phyloP scores from a whole-genome alignment of 2,329 filamentous ascomycete genomes.

The Sclerotinia sclerotiorum region DNA sequence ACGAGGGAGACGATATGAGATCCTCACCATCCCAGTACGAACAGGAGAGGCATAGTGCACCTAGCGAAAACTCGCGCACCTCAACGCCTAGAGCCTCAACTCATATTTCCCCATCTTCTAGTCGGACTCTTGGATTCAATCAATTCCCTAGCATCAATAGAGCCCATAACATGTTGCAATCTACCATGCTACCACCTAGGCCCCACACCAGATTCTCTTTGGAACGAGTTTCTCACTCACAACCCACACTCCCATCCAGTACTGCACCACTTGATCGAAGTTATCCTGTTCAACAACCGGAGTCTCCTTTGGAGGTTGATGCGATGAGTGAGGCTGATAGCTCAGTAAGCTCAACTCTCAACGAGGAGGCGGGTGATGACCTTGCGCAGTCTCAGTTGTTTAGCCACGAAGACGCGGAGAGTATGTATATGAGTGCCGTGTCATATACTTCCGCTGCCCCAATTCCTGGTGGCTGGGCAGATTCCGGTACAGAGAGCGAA shows the following conservation, averaged over 20 bases:
- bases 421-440: slow-evolving; percentile 81
- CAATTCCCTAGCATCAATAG: neutral
- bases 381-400: slow-evolving; percentile 67
- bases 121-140: slow-evolving; percentile 21
- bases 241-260: slow-evolving; percentile 30
- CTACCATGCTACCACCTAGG: slow-evolving; percentile 35
- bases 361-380: slow-evolving; percentile 46
- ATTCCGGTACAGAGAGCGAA: slow-evolving; percentile 30
- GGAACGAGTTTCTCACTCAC: slow-evolving; percentile 38
- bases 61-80: slow-evolving; percentile 8
- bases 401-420: slow-evolving; percentile 77
- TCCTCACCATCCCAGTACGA: slow-evolving; percentile 20
- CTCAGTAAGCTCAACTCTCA: slow-evolving; percentile 9
- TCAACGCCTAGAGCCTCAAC: slow-evolving; percentile 55
- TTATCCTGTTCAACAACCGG: slow-evolving; percentile 1
- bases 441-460: slow-evolving; percentile 44
- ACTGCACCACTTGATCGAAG: neutral
- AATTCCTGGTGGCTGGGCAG: slow-evolving; percentile 36
- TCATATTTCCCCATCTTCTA: slow-evolving; percentile 36
- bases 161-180: slow-evolving; percentile 30
- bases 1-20: slow-evolving; percentile 39
- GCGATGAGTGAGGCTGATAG: slow-evolving; percentile 23
- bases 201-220: slow-evolving; percentile 34
- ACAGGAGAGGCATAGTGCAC: slow-evolving; percentile 2
- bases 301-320: neutral